Base-by-base conservation (phyloP, 2,329 filamentous ascomycete species). In the Fusarium nygamai region DNA sequence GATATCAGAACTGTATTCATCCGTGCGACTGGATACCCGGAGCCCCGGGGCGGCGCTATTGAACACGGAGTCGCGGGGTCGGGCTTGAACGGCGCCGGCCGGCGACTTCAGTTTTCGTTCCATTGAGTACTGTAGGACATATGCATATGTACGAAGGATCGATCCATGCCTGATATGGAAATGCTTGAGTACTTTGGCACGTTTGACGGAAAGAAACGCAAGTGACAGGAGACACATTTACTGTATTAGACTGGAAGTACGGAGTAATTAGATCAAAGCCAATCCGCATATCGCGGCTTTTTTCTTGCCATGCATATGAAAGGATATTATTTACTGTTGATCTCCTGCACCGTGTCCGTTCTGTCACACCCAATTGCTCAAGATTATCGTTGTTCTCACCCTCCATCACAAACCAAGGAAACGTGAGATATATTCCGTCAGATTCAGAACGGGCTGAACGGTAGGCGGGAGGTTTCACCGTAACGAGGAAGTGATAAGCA, bases 351-450 rank as follows among this genome's bases (percentile, higher is more conserved):
- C 61, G 51, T 51, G 59, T 73, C 51, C 36, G 64, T 53, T 46
- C 56, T 48, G 47, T 61, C 67, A 64, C 68, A 72, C 39, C 17
- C 13, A 22, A 43, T 43, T 47, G 20, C 41, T 59, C 47, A 66
- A 36, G 41, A 39, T 59, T 59, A 17, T 53, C 41, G 50, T 72
- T 59, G 57, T 48, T 46, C 54, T 67, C 39, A 62, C 72, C 67
- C 68, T 72, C 72, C 69, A 70, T 70, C 34, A 59, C 63, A 65
- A 51, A 67, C 44, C 67, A 74, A 69, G 67, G 58, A 74, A 69
- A 65, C 59, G 39, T 38, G 71, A 74, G 57, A 60, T 61, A 70
- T 74, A 60, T 69, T 41, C 67, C 60, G 57, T 67, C 68, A 53
- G 69, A 46, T 64, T 69, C 44, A 73, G 62, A 46, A 36, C 36